Percentiles rank a stretch among this genome's conserved stretches.
These are phyloP conservation scores for Incumbomyces lentus DNA, from an alignment of 2,329 filamentous ascomycete species.

Conservation along the genomic window DNA sequence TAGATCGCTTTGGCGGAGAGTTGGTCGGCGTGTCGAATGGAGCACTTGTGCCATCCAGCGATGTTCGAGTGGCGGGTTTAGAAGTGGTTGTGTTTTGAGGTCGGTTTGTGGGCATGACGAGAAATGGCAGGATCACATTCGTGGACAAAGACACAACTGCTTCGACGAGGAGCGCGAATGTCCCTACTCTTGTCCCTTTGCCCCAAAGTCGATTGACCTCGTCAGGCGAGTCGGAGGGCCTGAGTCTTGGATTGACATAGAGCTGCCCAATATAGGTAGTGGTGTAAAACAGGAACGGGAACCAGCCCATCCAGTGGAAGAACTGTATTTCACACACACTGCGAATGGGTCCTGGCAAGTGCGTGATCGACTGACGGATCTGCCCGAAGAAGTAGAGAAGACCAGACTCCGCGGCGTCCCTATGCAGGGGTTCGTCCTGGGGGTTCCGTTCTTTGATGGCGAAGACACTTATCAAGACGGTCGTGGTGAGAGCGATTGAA, in stretches of 20 bases:
- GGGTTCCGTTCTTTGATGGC: constrained; percentile 73
- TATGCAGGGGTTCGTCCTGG: constrained; percentile 54
- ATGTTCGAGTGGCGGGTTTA: constrained; percentile 3
- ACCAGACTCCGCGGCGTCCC: constrained; percentile 48
- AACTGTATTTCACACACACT: constrained; percentile 75
- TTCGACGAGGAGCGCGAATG: constrained; percentile 80
- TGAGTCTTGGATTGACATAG: constrained; percentile 73
- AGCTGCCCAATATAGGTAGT: constrained; percentile 91
- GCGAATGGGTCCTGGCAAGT: constrained; percentile 70
- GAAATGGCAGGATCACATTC: constrained; percentile 74
- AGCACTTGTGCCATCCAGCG: neutral
- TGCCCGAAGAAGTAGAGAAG: constrained; percentile 68
- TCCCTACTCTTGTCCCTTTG: constrained; percentile 73
- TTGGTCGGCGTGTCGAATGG: neutral
- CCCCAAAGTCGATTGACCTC: constrained; percentile 77
- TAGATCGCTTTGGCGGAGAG: neutral
- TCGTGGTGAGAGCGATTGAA: constrained; percentile 58
- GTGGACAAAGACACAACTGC: constrained; percentile 72
- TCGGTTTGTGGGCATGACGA: constrained; percentile 69
- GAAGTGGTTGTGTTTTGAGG: neutral
- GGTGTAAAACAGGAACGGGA: constrained; percentile 89
- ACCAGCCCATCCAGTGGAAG: constrained; percentile 90
- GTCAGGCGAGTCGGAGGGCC: constrained; percentile 62
- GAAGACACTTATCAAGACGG: constrained; percentile 59
- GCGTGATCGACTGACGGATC: constrained; percentile 64